Conservation (phyloP, 148 eudicot species). For the Rhododendron ferrugineum region DNA sequence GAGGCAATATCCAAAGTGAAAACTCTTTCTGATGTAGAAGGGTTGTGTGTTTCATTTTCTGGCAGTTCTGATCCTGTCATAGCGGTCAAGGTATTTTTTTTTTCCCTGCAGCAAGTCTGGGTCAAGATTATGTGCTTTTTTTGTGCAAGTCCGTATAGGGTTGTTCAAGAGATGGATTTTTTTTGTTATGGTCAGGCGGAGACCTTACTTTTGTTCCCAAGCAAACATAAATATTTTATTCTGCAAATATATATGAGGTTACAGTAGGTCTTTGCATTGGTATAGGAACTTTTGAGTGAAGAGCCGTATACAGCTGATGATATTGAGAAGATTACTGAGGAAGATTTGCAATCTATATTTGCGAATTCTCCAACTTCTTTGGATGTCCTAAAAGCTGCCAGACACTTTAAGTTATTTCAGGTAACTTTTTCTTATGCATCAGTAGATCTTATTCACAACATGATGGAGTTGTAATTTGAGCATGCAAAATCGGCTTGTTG, state of each 20-base stretch:
- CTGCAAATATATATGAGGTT: not conserved
- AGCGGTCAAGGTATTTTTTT: conserved; percentile 72
- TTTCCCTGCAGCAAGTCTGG: not conserved
- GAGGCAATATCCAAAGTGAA: conserved; percentile 65
- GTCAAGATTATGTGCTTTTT: not conserved
- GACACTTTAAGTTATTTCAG: conserved; percentile 74
- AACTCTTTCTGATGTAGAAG: conserved; percentile 98
- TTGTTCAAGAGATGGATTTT: not conserved
- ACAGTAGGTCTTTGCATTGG: not conserved
- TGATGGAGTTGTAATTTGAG: not conserved
- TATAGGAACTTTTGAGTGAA: conserved; percentile 67
- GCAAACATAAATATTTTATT: not conserved
- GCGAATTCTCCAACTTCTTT: conserved; percentile 73
- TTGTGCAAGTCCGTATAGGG: not conserved
- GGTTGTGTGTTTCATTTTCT: conserved; percentile 73
- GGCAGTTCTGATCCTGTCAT: conserved; percentile 66
- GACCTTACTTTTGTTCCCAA: not conserved
- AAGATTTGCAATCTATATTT: conserved; percentile 51
- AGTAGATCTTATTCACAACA: not conserved
- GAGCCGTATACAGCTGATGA: conserved; percentile 78
- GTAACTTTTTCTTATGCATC: conserved; percentile 28
- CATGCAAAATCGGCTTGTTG: not conserved
- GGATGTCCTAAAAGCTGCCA: conserved; percentile 83
- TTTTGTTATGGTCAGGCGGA: not conserved
- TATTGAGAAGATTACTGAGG: conserved; percentile 54